Evolutionary conservation across 208 protist genomes (phyloP).

Genomic region (Leishmania gerbilli): DNA sequence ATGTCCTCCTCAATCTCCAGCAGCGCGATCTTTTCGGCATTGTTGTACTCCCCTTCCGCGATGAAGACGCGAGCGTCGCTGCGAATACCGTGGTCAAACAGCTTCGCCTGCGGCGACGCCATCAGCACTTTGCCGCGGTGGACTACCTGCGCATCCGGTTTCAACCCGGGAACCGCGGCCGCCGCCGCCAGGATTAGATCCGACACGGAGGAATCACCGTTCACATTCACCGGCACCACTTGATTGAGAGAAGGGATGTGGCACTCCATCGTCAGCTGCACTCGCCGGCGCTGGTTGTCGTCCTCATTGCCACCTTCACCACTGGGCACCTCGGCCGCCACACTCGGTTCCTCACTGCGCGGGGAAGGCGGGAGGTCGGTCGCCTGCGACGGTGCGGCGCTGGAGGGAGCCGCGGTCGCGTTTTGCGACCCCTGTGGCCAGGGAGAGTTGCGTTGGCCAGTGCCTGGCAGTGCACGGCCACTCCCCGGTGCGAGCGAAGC

Average conservation of each 20-base stretch:
- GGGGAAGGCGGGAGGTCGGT: not conserved
- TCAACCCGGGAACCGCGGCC: slow-evolving; percentile 31
- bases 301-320: slow-evolving; percentile 10
- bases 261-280: slow-evolving; percentile 44
- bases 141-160: slow-evolving; percentile 44
- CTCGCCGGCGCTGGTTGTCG: slow-evolving; percentile 23
- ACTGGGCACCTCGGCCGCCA: not conserved
- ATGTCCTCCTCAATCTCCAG: slow-evolving; percentile 68
- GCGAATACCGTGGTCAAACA: slow-evolving; percentile 65
- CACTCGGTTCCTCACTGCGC: not conserved
- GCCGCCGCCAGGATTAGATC: slow-evolving; percentile 48
- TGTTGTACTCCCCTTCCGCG: slow-evolving; percentile 49
- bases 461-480: not conserved
- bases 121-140: slow-evolving; percentile 64
- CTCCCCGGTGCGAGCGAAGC: not conserved
- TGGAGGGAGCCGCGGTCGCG: not conserved
- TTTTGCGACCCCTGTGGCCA: slow-evolving; percentile 10
- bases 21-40: slow-evolving; percentile 58
- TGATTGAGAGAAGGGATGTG: slow-evolving; percentile 46
- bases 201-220: slow-evolving; percentile 49
- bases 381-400: not conserved
- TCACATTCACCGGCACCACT: slow-evolving; percentile 39
- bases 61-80: slow-evolving; percentile 55
- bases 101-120: slow-evolving; percentile 29
- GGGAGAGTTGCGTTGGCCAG: not conserved